Evolutionary conservation across 345 rosid species (phyloP), one percentile per base, ranked within the genome.

Genomic region (Pelargonium nanum): DNA sequence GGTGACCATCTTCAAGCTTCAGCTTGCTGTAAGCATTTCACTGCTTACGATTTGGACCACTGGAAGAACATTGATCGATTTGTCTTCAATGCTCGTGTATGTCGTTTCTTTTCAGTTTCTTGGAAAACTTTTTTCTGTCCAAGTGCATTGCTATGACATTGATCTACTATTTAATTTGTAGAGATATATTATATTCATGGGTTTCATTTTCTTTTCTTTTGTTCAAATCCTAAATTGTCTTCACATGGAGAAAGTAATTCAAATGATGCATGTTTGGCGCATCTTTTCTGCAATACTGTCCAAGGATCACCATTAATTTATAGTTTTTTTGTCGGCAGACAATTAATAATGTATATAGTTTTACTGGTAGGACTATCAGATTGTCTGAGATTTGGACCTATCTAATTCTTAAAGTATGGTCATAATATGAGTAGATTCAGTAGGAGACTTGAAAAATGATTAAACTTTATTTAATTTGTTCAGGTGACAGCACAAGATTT

Each of bases 1-100:
- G 19, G 16, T 40, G 17, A 40, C 23, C 79, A 71, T 12, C 86
- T 83, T 24, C 85, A 80, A 75, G 85, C 94, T 28, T 86, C 95
- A 22, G 85, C 92, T 65, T 86, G 89, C 63, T 88, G 92, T 74
- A 91, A 88, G 73, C 98, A 91, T 74, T 88, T 86, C 57, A 86
- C 95, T 0, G 96, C 98, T 32, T 91, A 91, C 54, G 96, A 91
- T 81, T 70, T 88, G 80, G 98, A 91, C 44, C 72, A 79, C 13
- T 88, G 96, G 98, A 85, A 83, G 71, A 90, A 83, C 48, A 24
- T 73, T 22, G 80, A 77, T 65, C 87, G 98, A 8, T 85, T 78
- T 64, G 81, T 70, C 65, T 91, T 85, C 25, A 83, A 88, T 75
- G 98, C 98, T 55, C 75, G 67, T 68, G 96, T 88, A 83, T 55